These are phyloP conservation scores for Russula emetica DNA, from an alignment of 768 basidiomycete species.

Conservation along the genomic window DNA sequence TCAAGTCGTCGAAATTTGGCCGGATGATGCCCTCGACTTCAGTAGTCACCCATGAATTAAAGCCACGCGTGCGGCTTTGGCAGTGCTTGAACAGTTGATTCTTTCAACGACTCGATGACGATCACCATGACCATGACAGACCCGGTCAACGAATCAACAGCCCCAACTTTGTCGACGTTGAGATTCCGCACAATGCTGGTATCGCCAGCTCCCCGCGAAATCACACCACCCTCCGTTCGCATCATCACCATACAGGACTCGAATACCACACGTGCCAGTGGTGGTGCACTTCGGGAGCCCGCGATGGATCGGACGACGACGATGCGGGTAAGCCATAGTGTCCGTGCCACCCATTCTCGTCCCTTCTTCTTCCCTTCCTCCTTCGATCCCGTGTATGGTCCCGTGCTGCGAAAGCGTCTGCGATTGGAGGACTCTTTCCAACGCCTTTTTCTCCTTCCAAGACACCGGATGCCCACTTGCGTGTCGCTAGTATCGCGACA, in stretches of 20 bases:
- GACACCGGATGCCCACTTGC: conserved; percentile 32
- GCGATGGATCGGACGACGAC: conserved; percentile 30
- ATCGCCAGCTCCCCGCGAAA: too few species aligned
- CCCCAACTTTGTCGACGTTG: neutral
- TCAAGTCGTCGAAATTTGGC: too few species aligned
- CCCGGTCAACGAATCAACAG: too few species aligned
- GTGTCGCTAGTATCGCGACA: conserved; percentile 31
- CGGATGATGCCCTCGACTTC: too few species aligned
- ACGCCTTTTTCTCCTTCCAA: conserved; percentile 44
- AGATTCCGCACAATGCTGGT: too few species aligned
- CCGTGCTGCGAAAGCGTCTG: conserved; percentile 45
- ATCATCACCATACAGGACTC: too few species aligned
- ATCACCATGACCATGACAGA: too few species aligned
- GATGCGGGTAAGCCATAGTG: conserved; percentile 39
- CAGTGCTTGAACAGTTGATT: too few species aligned
- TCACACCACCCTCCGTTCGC: too few species aligned
- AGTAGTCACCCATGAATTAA: too few species aligned
- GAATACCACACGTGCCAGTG: neutral
- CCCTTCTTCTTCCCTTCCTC: neutral
- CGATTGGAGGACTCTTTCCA: conserved; percentile 37
- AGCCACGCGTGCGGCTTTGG: too few species aligned
- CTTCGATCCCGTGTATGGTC: conserved; percentile 49
- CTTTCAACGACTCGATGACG: too few species aligned
- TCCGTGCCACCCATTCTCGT: conserved; percentile 13
- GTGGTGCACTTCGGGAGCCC: conserved; percentile 34